These are phyloP conservation scores for Colletotrichum tropicale DNA, from an alignment of 2,329 filamentous ascomycete species.

Conservation along the genomic window DNA sequence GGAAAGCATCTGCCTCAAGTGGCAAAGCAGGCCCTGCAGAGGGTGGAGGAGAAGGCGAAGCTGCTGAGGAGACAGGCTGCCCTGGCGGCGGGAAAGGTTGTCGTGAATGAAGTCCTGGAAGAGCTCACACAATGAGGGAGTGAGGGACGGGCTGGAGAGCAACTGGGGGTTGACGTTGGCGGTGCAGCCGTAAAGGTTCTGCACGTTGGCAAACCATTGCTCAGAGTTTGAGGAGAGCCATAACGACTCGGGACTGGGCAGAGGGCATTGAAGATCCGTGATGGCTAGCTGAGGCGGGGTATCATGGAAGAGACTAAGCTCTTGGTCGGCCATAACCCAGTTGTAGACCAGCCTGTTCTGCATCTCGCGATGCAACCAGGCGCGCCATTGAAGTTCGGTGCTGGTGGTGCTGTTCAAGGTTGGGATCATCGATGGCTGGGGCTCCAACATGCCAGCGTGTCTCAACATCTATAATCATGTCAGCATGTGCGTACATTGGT, in stretches of 20 bases:
- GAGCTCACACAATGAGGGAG: constrained; percentile 65
- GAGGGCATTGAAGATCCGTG: constrained; percentile 67
- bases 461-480: constrained; percentile 61
- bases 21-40: constrained; percentile 67
- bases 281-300: constrained; percentile 66
- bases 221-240: constrained; percentile 65
- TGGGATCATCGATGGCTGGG: constrained; percentile 48
- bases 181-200: constrained; percentile 60
- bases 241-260: constrained; percentile 65
- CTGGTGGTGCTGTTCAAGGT: constrained; percentile 45
- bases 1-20: constrained; percentile 67
- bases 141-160: constrained; percentile 54
- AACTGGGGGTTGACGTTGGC: constrained; percentile 55
- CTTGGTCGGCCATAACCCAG: constrained; percentile 77
- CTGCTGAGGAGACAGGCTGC: constrained; percentile 54
- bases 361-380: constrained; percentile 70
- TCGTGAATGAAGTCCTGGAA: constrained; percentile 73
- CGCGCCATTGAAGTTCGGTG: constrained; percentile 61
- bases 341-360: constrained; percentile 74
- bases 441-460: constrained; percentile 70
- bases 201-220: constrained; percentile 65
- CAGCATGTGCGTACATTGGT: not conserved
- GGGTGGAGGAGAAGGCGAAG: constrained; percentile 72
- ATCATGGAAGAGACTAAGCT: constrained; percentile 71
- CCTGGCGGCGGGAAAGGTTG: constrained; percentile 56